These are phyloP conservation scores for Athelia sp. DNA, from an alignment of 1,284 basidiomycete species.

Conservation along the genomic window DNA sequence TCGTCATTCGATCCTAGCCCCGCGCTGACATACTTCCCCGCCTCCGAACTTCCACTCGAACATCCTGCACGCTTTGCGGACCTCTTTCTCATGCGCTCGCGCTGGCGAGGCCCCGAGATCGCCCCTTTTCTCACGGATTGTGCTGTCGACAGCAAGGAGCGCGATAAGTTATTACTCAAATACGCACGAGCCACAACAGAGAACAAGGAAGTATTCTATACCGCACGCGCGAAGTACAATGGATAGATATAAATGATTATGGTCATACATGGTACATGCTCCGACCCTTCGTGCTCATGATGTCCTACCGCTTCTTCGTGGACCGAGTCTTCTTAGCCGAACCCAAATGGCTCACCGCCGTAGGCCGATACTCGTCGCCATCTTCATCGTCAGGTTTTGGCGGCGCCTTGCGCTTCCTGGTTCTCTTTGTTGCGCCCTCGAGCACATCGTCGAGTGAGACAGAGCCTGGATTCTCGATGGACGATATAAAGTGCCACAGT, in stretches of 20 bases:
- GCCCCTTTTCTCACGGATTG: slow-evolving; percentile 77
- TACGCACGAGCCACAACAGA: slow-evolving; percentile 77
- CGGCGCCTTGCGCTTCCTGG: slow-evolving; percentile 21
- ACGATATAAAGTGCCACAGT: slow-evolving; percentile 38
- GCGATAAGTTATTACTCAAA: slow-evolving; percentile 83
- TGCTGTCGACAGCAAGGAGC: slow-evolving; percentile 76
- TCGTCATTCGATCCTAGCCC: slow-evolving; percentile 4
- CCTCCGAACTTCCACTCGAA: slow-evolving; percentile 64
- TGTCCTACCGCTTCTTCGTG: slow-evolving; percentile 15
- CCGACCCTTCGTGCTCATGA: too few species aligned
- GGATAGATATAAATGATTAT: not conserved
- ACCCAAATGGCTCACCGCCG: slow-evolving; percentile 29
- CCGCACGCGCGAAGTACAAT: slow-evolving; percentile 44
- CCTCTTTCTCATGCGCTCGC: slow-evolving; percentile 72
- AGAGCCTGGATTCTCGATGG: slow-evolving; percentile 5
- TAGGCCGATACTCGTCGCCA: slow-evolving; percentile 44
- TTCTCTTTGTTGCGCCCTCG: slow-evolving; percentile 3
- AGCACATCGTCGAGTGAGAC: not conserved
- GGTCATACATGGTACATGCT: too few species aligned
- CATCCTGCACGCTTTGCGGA: slow-evolving; percentile 77
- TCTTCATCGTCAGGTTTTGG: slow-evolving; percentile 27
- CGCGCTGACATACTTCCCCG: slow-evolving; percentile 66
- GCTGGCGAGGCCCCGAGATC: slow-evolving; percentile 81
- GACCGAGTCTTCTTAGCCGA: slow-evolving; percentile 32
- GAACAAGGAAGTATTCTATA: slow-evolving; percentile 58